A percentile compares a stretch with the other conserved stretches of the same genome.
phyloP scores from a whole-genome alignment of 345 rosid species.

The Viola odorata region DNA sequence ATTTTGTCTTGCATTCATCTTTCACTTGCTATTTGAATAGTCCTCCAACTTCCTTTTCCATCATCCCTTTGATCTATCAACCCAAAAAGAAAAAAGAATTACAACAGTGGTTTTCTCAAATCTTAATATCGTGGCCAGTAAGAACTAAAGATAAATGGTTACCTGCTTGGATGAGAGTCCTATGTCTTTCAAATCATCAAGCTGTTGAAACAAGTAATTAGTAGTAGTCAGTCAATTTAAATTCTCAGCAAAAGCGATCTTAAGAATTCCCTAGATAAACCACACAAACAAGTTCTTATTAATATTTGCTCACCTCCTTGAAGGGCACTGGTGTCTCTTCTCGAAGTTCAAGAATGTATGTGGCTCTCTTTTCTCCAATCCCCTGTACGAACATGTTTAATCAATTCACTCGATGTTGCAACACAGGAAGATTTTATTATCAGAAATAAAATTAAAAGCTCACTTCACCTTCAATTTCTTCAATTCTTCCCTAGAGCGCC shows the following conservation, averaged over 20 bases:
- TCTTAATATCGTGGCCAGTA: not conserved
- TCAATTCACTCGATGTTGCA: not conserved
- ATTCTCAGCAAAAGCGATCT: not conserved
- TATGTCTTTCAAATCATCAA: conserved; percentile 54
- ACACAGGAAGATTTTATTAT: not conserved
- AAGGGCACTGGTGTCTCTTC: conserved; percentile 60
- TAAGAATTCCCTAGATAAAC: not conserved
- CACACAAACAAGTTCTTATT: too few species aligned
- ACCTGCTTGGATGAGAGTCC: conserved; percentile 88
- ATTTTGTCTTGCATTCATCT: not conserved
- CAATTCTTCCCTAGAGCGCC: conserved; percentile 70
- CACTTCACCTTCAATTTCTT: conserved; percentile 65
- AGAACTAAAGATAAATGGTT: conserved; percentile 8
- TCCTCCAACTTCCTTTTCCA: conserved; percentile 27
- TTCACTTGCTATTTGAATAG: conserved; percentile 19
- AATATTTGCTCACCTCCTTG: conserved; percentile 45
- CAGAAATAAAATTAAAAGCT: not conserved
- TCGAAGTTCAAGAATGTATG: conserved; percentile 54
- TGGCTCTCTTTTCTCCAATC: conserved; percentile 78
- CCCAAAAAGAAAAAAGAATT: not conserved
- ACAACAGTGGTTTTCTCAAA: not conserved
- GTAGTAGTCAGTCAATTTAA: not conserved
- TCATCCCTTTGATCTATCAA: conserved; percentile 33
- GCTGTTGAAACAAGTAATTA: conserved; percentile 30
- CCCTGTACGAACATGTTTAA: conserved; percentile 42